Percentiles rank a stretch among this genome's conserved stretches.
These are phyloP conservation scores for Mariannaea sp. DNA, from an alignment of 2,329 filamentous ascomycete genomes.

Conservation along the genomic window DNA sequence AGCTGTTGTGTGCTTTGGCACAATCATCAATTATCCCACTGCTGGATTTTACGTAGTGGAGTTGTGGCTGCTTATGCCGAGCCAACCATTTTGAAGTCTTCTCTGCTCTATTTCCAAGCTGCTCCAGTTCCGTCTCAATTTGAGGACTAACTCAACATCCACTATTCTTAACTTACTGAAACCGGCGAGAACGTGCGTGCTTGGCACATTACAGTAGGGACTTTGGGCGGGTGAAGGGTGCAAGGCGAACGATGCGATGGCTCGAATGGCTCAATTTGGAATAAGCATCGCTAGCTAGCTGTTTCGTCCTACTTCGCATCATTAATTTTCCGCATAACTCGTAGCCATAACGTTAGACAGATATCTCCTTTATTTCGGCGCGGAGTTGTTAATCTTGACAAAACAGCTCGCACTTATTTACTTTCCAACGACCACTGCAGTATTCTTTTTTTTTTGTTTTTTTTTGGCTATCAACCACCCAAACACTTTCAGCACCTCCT, in stretches of 20 bases:
- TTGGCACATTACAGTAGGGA: no score
- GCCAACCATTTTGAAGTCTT: no score
- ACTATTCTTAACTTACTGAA: background rate
- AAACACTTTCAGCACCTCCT: background rate
- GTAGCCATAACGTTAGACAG: background rate
- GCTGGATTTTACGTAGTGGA: no score
- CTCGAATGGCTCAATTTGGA: constrained; percentile 13
- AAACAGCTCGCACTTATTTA: background rate
- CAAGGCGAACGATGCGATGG: constrained; percentile 7
- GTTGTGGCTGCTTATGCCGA: no score
- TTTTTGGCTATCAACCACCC: background rate
- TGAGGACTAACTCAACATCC: background rate
- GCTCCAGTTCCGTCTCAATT: background rate
- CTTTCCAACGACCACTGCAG: background rate
- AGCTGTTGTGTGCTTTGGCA: no score
- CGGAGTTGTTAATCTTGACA: background rate
- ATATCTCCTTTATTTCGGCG: background rate
- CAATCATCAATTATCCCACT: no score
- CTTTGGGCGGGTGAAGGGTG: no score
- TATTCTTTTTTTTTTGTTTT: background rate
- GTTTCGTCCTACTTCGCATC: constrained; percentile 23
- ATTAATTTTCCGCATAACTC: constrained; percentile 23
- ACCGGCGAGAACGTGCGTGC: background rate
- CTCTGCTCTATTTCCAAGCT: no score
- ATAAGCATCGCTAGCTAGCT: constrained; percentile 7